These are phyloP conservation scores for Scenedesmus sp. DNA, from an alignment of 163 green algal genomes.

Conservation along the genomic window DNA sequence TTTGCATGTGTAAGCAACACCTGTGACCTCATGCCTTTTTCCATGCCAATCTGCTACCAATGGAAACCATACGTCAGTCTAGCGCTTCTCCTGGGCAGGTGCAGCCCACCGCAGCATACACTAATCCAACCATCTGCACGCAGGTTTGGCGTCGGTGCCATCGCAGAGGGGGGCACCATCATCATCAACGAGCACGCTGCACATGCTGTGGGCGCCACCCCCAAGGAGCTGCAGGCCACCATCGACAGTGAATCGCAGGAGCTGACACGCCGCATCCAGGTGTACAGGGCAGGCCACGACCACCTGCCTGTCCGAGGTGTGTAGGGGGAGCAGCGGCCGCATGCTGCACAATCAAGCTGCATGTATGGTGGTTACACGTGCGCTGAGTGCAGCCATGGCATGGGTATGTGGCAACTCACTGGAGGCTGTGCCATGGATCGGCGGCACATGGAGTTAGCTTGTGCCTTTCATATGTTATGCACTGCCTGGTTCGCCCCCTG, in stretches of 20 bases:
- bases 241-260: slow-evolving; percentile 4
- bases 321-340: too few species aligned
- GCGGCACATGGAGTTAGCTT: too few species aligned
- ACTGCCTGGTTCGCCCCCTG: too few species aligned
- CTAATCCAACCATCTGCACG: not conserved
- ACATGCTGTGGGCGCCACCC: slow-evolving; percentile 32
- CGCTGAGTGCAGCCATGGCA: too few species aligned
- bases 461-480: too few species aligned
- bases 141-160: slow-evolving; percentile 51
- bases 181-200: slow-evolving; percentile 32
- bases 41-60: not conserved
- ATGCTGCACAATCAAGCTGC: not conserved
- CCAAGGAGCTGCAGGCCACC: slow-evolving; percentile 10
- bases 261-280: slow-evolving; percentile 17
- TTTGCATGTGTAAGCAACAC: not conserved
- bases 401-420: too few species aligned
- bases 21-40: not conserved
- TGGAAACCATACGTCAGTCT: not conserved
- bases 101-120: not conserved
- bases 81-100: not conserved
- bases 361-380: not conserved
- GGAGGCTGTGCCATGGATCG: too few species aligned
- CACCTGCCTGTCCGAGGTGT: slow-evolving; percentile 12
- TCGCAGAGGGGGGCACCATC: slow-evolving; percentile 36
- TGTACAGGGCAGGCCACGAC: slow-evolving; percentile 3